phyloP scores from a whole-genome alignment of 2,329 filamentous ascomycete genomes.

The Scedosporium apiospermum region DNA sequence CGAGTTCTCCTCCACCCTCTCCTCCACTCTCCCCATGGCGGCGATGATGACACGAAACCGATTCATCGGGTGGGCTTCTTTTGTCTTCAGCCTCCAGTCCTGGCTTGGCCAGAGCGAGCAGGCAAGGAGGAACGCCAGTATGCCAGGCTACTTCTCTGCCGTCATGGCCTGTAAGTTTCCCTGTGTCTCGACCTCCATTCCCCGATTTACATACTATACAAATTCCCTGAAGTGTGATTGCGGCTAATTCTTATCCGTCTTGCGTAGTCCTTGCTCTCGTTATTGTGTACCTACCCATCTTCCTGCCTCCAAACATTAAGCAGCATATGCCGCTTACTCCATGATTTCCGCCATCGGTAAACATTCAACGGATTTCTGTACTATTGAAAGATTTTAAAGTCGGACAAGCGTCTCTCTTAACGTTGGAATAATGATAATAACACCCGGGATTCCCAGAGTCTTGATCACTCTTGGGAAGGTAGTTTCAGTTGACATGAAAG shows the following conservation, averaged over 20 bases:
- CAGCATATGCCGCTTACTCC: background rate
- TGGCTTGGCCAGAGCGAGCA: constrained; percentile 71
- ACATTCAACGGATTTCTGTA: background rate
- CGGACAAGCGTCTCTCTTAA: background rate
- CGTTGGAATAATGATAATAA: background rate
- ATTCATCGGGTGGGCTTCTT: constrained; percentile 62
- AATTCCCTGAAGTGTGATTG: background rate
- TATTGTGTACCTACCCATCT: constrained; percentile 41
- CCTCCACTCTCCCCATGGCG: constrained; percentile 85
- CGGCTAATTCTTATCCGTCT: background rate
- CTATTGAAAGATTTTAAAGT: background rate
- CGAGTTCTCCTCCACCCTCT: constrained; percentile 63
- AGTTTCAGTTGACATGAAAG: no score
- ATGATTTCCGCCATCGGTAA: background rate
- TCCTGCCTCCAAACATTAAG: constrained; percentile 24
- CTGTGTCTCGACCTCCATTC: background rate
- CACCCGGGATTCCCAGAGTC: background rate
- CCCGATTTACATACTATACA: background rate
- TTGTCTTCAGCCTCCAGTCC: constrained; percentile 64
- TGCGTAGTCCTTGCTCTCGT: constrained; percentile 48
- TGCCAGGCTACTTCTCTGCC: constrained; percentile 62
- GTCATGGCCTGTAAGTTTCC: constrained; percentile 62
- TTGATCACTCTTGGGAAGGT: no score
- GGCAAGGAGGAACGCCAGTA: constrained; percentile 51
- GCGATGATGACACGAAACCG: constrained; percentile 91